Evolutionary conservation across 192 early-diverging fungal species (phyloP).

Genomic region (Neocallimastix lanati): DNA sequence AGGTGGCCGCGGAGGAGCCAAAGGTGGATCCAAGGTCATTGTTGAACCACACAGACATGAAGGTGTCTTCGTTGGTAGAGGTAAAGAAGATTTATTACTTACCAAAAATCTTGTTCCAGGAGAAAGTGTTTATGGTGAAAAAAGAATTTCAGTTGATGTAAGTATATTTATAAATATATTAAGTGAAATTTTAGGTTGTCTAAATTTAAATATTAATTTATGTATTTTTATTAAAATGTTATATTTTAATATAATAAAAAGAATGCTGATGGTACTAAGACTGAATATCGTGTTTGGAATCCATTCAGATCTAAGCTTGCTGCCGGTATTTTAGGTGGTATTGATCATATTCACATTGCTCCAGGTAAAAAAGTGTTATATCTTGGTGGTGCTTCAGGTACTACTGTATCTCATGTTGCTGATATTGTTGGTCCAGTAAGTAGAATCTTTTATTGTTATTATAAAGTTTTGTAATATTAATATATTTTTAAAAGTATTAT

Average conservation of each 20-base stretch:
- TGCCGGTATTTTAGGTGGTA: constrained; percentile 87
- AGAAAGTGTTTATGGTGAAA: constrained; percentile 96
- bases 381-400: no score
- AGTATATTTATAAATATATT: constrained; percentile 6
- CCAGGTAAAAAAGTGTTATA: constrained; percentile 94
- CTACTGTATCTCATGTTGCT: no score
- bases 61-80: no score
- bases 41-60: no score
- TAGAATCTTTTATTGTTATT: not conserved
- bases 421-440: constrained; percentile 73
- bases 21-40: constrained; percentile 83
- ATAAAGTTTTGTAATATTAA: no score
- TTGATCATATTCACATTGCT: constrained; percentile 85
- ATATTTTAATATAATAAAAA: constrained; percentile 6
- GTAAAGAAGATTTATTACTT: constrained; percentile 91
- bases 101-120: no score
- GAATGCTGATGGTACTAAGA: constrained; percentile 78
- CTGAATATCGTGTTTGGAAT: constrained; percentile 98
- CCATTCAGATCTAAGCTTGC: constrained; percentile 98
- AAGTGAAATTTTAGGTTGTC: no score
- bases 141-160: constrained; percentile 90
- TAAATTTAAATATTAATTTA: not conserved
- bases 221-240: no score
- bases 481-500: not conserved
- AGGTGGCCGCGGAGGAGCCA: constrained; percentile 56